These are phyloP conservation scores for Nitzschia sp. DNA, from an alignment of 108 stramenopile species.

Conservation along the genomic window DNA sequence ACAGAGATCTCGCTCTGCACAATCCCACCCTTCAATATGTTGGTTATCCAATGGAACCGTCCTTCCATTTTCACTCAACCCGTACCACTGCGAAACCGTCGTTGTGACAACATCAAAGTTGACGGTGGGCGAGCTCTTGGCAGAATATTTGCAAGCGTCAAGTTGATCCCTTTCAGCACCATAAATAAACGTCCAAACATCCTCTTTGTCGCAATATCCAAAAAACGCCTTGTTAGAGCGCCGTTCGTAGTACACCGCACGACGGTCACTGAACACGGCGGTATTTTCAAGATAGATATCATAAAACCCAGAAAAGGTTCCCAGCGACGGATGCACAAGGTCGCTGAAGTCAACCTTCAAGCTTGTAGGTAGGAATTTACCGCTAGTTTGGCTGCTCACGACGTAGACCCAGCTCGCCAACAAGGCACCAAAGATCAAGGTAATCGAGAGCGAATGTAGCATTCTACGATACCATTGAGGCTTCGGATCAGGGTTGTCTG, in stretches of 20 bases:
- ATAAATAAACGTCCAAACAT: not conserved
- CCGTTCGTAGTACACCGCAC: slow-evolving; percentile 6
- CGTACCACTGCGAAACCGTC: not conserved
- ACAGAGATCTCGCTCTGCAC: slow-evolving; percentile 7
- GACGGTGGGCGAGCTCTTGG: not conserved
- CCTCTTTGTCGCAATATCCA: slow-evolving; percentile 4
- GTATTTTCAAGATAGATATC: not conserved
- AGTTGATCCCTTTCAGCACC: not conserved
- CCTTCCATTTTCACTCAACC: too few species aligned
- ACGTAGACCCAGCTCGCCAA: not conserved
- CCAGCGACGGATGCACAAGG: not conserved
- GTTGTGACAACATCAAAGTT: not conserved
- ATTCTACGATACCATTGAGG: not conserved
- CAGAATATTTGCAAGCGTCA: not conserved
- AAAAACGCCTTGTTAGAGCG: not conserved
- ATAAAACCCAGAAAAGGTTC: slow-evolving; percentile 1
- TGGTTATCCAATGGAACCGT: too few species aligned
- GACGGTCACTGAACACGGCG: not conserved
- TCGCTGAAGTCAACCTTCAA: slow-evolving; percentile 19
- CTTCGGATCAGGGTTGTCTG: too few species aligned
- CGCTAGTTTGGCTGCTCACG: not conserved
- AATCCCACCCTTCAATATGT: not conserved
- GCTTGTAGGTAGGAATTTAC: not conserved
- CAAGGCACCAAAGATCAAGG: not conserved
- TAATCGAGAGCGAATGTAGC: not conserved